Percentiles rank a stretch among this genome's conserved stretches.
Evolutionary conservation across 352 stramenopile species (phyloP).

Genomic region (Phytophthora colocasiae): DNA sequence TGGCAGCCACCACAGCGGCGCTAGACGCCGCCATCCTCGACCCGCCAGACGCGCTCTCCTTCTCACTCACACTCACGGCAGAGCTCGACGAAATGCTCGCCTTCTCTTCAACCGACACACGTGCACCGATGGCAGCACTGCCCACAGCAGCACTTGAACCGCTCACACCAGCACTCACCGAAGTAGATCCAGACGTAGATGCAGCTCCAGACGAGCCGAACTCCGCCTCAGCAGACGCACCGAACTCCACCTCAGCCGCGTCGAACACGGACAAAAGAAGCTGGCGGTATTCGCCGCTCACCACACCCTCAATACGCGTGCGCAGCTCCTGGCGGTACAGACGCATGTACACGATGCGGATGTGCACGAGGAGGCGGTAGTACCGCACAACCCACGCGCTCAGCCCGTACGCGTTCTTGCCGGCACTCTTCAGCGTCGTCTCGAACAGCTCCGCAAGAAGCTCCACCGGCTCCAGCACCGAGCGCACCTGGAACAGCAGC

Average conservation of each 20-base stretch:
- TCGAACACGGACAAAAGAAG: slow-evolving; percentile 45
- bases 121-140: no score
- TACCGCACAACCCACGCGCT: slow-evolving; percentile 70
- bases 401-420: slow-evolving; percentile 71
- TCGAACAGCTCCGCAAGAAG: slow-evolving; percentile 64
- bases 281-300: slow-evolving; percentile 65
- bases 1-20: no score
- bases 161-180: no score
- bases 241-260: slow-evolving; percentile 23
- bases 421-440: slow-evolving; percentile 67
- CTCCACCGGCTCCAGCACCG: slow-evolving; percentile 57
- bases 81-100: no score
- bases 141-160: no score
- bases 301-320: slow-evolving; percentile 72
- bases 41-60: no score
- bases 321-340: slow-evolving; percentile 69
- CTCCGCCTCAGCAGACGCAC: slow-evolving; percentile 7
- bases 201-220: not conserved
- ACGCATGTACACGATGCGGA: slow-evolving; percentile 73
- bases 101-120: no score
- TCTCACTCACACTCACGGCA: no score
- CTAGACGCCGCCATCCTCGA: no score
- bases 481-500: slow-evolving; percentile 50
- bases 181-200: not conserved
- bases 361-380: slow-evolving; percentile 63